A percentile compares a stretch with the other conserved stretches of the same genome.
phyloP scores from a whole-genome alignment of 1,284 basidiomycete species.

The Puccinia triticina region DNA sequence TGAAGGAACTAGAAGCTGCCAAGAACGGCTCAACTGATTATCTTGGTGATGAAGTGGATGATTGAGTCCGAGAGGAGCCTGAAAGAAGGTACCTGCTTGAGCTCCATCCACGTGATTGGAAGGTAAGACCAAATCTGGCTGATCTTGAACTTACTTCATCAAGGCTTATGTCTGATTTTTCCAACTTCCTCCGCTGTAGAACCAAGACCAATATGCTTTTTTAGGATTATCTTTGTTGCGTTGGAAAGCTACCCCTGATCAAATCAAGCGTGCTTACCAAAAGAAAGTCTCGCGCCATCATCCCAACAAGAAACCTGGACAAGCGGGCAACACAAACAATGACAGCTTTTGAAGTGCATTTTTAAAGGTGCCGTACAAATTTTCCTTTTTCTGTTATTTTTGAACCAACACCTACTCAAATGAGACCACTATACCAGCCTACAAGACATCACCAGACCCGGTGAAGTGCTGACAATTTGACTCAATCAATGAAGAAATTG shows the following conservation, averaged over 20 bases:
- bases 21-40: conserved; percentile 67
- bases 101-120: conserved; percentile 97
- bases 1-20: conserved; percentile 61
- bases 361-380: conserved; percentile 68
- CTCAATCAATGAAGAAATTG: conserved; percentile 84
- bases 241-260: conserved; percentile 84
- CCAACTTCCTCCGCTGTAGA: conserved; percentile 63
- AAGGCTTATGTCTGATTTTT: neutral
- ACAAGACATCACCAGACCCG: conserved; percentile 85
- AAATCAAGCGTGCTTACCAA: conserved; percentile 96
- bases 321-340: conserved; percentile 77
- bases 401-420: neutral
- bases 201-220: conserved; percentile 97
- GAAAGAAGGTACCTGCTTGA: conserved; percentile 74
- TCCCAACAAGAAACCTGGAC: conserved; percentile 93
- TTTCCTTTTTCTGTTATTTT: neutral
- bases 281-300: conserved; percentile 99
- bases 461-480: conserved; percentile 95
- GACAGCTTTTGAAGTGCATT: conserved; percentile 99
- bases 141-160: neutral
- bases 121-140: conserved; percentile 66
- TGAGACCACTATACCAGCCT: conserved; percentile 63
- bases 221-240: conserved; percentile 88
- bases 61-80: conserved; percentile 85
- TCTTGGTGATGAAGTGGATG: conserved; percentile 70